phyloP scores from a whole-genome alignment of 305 asterid genomes.

The Solanum hybrid region DNA sequence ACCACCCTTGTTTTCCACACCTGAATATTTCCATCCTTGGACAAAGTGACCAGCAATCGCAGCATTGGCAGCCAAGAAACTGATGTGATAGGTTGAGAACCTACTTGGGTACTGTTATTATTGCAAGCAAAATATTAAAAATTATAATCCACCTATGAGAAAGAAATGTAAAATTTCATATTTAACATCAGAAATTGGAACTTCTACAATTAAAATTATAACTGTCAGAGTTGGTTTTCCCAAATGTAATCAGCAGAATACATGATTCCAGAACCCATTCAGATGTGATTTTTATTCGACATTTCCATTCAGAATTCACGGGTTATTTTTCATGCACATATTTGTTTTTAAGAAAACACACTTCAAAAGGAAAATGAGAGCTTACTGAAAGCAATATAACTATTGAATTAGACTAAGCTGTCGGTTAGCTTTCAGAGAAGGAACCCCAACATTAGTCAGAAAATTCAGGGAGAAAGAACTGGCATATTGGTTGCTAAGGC shows the following conservation, averaged over 20 bases:
- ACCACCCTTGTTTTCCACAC: slow-evolving; percentile 92
- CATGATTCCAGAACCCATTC: not conserved
- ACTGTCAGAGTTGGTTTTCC: not conserved
- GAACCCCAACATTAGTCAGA: not conserved
- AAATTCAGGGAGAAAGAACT: not conserved
- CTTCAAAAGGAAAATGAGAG: not conserved
- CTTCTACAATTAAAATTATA: not conserved
- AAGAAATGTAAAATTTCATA: not conserved
- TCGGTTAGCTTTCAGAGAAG: not conserved
- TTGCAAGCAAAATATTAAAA: slow-evolving; percentile 22
- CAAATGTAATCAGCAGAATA: not conserved
- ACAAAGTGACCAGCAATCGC: slow-evolving; percentile 86
- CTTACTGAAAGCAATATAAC: not conserved
- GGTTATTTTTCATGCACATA: not conserved
- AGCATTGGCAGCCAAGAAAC: slow-evolving; percentile 84
- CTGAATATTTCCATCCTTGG: slow-evolving; percentile 95
- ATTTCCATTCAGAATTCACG: not conserved
- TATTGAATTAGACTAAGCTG: not conserved
- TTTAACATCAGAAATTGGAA: not conserved
- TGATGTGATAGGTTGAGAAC: slow-evolving; percentile 97
- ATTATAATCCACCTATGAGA: slow-evolving; percentile 11
- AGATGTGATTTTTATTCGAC: not conserved
- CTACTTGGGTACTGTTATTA: slow-evolving; percentile 87
- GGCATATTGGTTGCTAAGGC: not conserved
- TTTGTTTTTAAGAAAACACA: not conserved